Evolutionary conservation across 129 eudicot species (phyloP).

Genomic region (Flaveria trinervia): DNA sequence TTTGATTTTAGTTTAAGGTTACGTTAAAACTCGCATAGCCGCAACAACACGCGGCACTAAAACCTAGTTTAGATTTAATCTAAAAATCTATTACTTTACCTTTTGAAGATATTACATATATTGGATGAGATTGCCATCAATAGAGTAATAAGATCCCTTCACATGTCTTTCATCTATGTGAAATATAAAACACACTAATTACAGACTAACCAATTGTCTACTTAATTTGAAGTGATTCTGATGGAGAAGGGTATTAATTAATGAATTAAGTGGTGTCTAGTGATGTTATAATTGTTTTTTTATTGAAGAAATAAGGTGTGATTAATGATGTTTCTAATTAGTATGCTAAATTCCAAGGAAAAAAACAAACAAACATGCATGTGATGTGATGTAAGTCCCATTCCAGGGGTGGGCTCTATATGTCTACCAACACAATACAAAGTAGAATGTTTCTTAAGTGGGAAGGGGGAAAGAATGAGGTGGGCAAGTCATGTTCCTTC

Average conservation of each 20-base stretch:
- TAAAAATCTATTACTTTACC: neutral
- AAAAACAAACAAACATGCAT: neutral
- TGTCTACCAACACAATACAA: neutral
- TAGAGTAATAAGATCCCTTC: neutral
- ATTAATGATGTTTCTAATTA: neutral
- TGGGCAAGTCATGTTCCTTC: conserved; percentile 5
- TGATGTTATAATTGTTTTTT: neutral
- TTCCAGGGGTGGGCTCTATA: neutral
- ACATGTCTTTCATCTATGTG: neutral
- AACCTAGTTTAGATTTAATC: neutral
- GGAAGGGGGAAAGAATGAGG: neutral
- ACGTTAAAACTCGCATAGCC: too few species aligned
- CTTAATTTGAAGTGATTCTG: neutral
- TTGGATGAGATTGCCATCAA: neutral
- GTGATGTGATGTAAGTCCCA: conserved; percentile 6
- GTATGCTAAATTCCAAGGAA: neutral
- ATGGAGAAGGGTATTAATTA: neutral
- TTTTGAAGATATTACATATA: neutral
- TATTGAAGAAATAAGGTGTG: neutral
- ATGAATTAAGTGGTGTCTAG: neutral
- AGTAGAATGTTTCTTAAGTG: neutral
- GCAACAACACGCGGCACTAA: too few species aligned
- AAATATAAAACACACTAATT: neutral
- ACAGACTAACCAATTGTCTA: neutral
- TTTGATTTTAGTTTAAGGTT: too few species aligned